A percentile compares a stretch with the other conserved stretches of the same genome.
Conservation (phyloP, 2,329 filamentous ascomycete species). For the Botryosphaeria agaves region DNA sequence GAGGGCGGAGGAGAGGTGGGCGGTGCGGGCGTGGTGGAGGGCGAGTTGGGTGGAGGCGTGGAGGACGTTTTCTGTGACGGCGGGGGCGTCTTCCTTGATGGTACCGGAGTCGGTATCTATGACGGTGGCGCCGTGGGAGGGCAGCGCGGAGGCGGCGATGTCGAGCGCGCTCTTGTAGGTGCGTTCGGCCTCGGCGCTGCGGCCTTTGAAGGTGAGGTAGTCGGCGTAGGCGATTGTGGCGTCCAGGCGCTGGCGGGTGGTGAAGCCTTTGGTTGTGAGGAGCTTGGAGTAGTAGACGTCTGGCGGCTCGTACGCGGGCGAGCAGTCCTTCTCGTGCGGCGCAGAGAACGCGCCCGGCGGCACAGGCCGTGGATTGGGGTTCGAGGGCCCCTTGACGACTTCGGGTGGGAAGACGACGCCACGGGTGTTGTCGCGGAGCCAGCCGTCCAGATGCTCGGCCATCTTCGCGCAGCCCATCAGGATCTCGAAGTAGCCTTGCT, state of each 20-base stretch:
- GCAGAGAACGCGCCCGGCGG: slow-evolving; percentile 44
- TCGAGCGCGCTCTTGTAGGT: slow-evolving; percentile 63
- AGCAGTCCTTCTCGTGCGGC: slow-evolving; percentile 60
- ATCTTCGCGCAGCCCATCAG: slow-evolving; percentile 61
- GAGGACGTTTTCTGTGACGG: slow-evolving; percentile 58
- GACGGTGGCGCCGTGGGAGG: slow-evolving; percentile 17
- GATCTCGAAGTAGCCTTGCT: slow-evolving; percentile 67
- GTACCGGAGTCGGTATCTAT: slow-evolving; percentile 37
- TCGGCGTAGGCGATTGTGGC: slow-evolving; percentile 71
- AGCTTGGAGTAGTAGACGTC: slow-evolving; percentile 70
- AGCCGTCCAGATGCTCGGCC: slow-evolving; percentile 68
- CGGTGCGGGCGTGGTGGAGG: slow-evolving; percentile 55
- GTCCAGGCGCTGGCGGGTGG: slow-evolving; percentile 59
- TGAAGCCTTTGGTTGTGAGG: slow-evolving; percentile 64
- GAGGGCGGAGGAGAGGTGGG: slow-evolving; percentile 50
- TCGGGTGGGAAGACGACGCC: slow-evolving; percentile 52
- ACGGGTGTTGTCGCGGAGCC: slow-evolving; percentile 51
- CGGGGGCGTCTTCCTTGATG: slow-evolving; percentile 38
- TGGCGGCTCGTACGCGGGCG: slow-evolving; percentile 48
- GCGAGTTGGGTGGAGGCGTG: slow-evolving; percentile 60
- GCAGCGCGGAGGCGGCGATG: slow-evolving; percentile 45
- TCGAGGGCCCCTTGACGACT: slow-evolving; percentile 65
- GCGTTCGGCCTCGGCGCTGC: slow-evolving; percentile 46
- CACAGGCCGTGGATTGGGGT: slow-evolving; percentile 60
- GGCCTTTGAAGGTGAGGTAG: slow-evolving; percentile 64